Evolutionary conservation across 2,329 filamentous ascomycete genomes (phyloP).

Genomic region (Phaeosphaeriaceae sp.): DNA sequence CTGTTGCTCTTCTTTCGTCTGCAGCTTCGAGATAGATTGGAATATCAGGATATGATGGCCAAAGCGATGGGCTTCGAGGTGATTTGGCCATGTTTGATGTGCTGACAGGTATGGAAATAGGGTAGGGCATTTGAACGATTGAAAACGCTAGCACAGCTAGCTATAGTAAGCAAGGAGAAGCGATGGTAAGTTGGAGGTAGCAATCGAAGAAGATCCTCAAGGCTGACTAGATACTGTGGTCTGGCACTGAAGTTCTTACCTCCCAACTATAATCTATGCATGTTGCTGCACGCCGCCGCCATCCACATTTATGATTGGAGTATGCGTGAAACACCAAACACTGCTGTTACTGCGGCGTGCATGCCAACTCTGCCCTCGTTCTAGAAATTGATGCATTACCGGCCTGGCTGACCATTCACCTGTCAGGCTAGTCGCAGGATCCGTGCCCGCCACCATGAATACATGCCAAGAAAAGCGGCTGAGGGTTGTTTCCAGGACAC

Average conservation of each 20-base stretch:
- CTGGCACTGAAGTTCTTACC: slow-evolving; percentile 10
- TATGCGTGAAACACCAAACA: slow-evolving; percentile 30
- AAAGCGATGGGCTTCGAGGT: slow-evolving; percentile 15
- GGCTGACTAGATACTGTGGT: slow-evolving; percentile 13
- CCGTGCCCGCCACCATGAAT: slow-evolving; percentile 25
- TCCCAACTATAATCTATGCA: slow-evolving; percentile 27
- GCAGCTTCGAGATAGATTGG: slow-evolving; percentile 33
- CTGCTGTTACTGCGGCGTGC: slow-evolving; percentile 27
- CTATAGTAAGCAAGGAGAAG: background rate
- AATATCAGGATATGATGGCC: slow-evolving; percentile 30
- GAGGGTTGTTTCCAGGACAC: slow-evolving; percentile 27
- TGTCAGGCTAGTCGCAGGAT: slow-evolving; percentile 28
- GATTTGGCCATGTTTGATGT: slow-evolving; percentile 10
- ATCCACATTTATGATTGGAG: slow-evolving; percentile 18
- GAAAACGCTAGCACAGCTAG: background rate
- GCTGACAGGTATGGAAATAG: slow-evolving; percentile 12
- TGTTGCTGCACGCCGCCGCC: slow-evolving; percentile 17
- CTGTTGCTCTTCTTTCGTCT: slow-evolving; percentile 10
- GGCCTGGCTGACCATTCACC: slow-evolving; percentile 32
- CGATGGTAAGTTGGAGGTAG: background rate
- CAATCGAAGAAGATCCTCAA: slow-evolving; percentile 7
- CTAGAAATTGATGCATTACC: slow-evolving; percentile 29
- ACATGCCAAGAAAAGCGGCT: slow-evolving; percentile 37
- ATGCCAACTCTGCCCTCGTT: slow-evolving; percentile 30
- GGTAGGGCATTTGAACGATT: slow-evolving; percentile 25